A percentile compares a stretch with the other conserved stretches of the same genome.
Evolutionary conservation across 116 monocot genomes (phyloP).

Genomic region (Phalaenopsis hybrid): DNA sequence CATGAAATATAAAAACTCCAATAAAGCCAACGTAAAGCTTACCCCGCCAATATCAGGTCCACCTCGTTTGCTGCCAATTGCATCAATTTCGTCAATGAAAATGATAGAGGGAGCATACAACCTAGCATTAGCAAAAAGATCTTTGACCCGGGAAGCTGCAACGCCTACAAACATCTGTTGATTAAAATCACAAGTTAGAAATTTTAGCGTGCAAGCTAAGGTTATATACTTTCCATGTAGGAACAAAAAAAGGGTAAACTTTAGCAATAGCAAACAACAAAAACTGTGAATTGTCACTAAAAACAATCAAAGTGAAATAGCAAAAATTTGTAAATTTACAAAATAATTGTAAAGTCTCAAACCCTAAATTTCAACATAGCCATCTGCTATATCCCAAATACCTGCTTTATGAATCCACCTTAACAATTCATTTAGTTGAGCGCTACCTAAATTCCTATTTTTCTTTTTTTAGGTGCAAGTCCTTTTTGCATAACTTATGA

Average conservation of each 20-base stretch:
- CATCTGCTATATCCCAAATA: neutral
- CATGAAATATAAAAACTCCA: neutral
- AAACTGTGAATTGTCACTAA: neutral
- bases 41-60: slow-evolving; percentile 93
- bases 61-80: slow-evolving; percentile 92
- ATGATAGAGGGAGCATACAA: slow-evolving; percentile 87
- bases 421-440: neutral
- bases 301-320: neutral
- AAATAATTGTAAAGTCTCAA: neutral
- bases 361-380: neutral
- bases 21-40: slow-evolving; percentile 19
- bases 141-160: slow-evolving; percentile 84
- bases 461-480: too few species aligned
- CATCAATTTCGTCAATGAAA: slow-evolving; percentile 97
- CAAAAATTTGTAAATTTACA: neutral
- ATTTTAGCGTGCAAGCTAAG: neutral
- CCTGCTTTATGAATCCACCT: neutral
- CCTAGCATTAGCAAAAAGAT: slow-evolving; percentile 78
- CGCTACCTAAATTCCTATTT: neutral
- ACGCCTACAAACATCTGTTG: slow-evolving; percentile 95
- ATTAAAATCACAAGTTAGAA: slow-evolving; percentile 11
- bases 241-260: neutral
- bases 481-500: neutral
- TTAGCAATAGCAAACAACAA: neutral
- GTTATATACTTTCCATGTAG: neutral